phyloP scores from a whole-genome alignment of 495 filamentous ascomycete genomes.

The Neurospora terricola region DNA sequence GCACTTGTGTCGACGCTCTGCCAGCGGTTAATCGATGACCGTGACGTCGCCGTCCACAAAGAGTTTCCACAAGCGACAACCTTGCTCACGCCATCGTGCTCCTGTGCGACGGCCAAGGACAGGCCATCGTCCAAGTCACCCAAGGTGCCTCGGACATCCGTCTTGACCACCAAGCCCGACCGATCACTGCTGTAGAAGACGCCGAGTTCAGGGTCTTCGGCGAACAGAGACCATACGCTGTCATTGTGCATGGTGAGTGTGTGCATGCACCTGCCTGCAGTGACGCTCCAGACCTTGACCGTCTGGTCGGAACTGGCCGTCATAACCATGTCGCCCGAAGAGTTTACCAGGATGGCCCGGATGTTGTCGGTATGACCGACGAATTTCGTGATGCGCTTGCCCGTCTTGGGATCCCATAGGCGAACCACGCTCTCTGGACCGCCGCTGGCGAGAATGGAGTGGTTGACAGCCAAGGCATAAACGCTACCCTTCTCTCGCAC shows the following conservation, averaged over 20 bases:
- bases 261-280: constrained; percentile 89
- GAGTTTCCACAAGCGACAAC: constrained; percentile 69
- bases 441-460: constrained; percentile 73
- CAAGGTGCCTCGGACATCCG: constrained; percentile 61
- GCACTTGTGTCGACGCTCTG: constrained; percentile 67
- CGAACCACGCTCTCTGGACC: constrained; percentile 90
- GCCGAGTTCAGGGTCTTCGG: constrained; percentile 71
- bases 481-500: constrained; percentile 84
- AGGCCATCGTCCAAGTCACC: constrained; percentile 82
- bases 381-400: constrained; percentile 88
- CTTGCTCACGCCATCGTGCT: constrained; percentile 82
- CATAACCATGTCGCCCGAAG: constrained; percentile 82
- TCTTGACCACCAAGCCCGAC: constrained; percentile 87
- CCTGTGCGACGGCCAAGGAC: constrained; percentile 79
- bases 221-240: constrained; percentile 93
- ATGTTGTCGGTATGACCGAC: constrained; percentile 97
- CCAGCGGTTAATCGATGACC: constrained; percentile 95
- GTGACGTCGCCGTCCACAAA: constrained; percentile 90
- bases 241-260: constrained; percentile 98
- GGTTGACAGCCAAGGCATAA: constrained; percentile 73
- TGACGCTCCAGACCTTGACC: constrained; percentile 94
- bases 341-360: constrained; percentile 78
- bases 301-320: constrained; percentile 94
- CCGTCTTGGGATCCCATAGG: constrained; percentile 84
- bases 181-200: constrained; percentile 93